Evolutionary conservation across 805 yeast species (phyloP).

Genomic region (Tetrapisispora taiwanensis): DNA sequence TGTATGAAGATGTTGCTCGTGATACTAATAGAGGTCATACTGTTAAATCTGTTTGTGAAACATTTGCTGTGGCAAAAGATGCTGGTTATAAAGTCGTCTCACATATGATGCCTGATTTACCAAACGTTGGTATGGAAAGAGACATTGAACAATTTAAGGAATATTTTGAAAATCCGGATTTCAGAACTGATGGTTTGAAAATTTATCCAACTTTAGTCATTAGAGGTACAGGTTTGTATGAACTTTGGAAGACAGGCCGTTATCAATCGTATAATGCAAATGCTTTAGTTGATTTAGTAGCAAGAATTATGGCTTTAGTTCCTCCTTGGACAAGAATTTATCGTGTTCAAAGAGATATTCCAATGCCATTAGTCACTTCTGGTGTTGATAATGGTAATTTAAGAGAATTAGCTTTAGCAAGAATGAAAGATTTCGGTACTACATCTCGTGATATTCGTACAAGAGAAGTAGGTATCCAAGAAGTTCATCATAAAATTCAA

Average conservation of each 20-base stretch:
- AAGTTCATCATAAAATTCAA: conserved; percentile 90
- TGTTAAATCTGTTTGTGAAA: conserved; percentile 89
- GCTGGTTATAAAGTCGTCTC: conserved; percentile 96
- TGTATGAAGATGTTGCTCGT: conserved; percentile 96
- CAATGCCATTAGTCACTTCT: conserved; percentile 95
- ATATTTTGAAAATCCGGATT: conserved; percentile 93
- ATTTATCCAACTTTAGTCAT: conserved; percentile 93
- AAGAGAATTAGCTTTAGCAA: conserved; percentile 87
- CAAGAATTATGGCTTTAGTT: conserved; percentile 87
- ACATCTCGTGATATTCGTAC: conserved; percentile 93
- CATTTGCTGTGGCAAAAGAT: conserved; percentile 92
- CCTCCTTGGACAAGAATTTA: conserved; percentile 99
- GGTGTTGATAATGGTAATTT: conserved; percentile 97
- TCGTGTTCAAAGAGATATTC: conserved; percentile 96
- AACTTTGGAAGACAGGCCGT: conserved; percentile 92
- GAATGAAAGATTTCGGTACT: conserved; percentile 98
- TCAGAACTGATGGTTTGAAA: conserved; percentile 93
- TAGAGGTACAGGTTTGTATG: conserved; percentile 94
- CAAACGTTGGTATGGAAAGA: conserved; percentile 97
- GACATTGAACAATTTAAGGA: conserved; percentile 93
- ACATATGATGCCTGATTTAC: conserved; percentile 99
- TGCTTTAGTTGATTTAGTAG: conserved; percentile 87
- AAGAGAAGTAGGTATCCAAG: conserved; percentile 97
- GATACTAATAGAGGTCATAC: conserved; percentile 98
- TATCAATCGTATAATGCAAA: conserved; percentile 93